These are phyloP conservation scores for Heritiera littoralis DNA, from an alignment of 345 rosid species.

Conservation along the genomic window DNA sequence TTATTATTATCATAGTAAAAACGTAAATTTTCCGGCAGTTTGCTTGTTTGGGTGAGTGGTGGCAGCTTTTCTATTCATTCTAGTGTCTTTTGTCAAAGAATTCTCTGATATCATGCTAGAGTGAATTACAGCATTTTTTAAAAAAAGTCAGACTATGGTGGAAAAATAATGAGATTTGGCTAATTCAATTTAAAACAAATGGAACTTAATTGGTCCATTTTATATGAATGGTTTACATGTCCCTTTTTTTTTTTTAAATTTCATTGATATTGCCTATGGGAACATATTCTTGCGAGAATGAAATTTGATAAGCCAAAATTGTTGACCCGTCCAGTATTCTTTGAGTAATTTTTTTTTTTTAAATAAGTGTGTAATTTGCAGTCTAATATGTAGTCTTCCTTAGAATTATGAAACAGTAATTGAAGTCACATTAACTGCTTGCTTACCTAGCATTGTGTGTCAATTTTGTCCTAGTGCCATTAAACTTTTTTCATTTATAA, in stretches of 20 bases:
- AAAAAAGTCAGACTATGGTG: neutral
- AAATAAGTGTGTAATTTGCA: neutral
- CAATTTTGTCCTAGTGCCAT: neutral
- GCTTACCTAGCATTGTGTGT: conserved; percentile 8
- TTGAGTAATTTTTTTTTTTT: neutral
- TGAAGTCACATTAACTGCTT: neutral
- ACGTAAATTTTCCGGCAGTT: neutral
- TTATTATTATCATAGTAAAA: neutral
- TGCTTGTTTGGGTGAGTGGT: conserved; percentile 2
- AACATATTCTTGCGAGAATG: neutral
- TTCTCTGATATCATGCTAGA: neutral
- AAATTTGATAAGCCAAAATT: neutral
- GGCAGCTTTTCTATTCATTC: neutral
- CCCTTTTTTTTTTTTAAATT: neutral
- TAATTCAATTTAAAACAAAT: neutral
- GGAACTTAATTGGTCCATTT: neutral
- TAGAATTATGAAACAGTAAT: neutral
- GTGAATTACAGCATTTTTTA: neutral
- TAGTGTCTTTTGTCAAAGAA: conserved; percentile 3
- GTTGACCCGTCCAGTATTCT: neutral
- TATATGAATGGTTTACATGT: neutral
- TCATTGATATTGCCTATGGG: conserved; percentile 3
- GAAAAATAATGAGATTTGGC: neutral
- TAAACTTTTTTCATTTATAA: neutral
- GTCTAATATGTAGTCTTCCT: neutral